Conservation (phyloP, 345 rosid species). For the Eutrema japonicum region DNA sequence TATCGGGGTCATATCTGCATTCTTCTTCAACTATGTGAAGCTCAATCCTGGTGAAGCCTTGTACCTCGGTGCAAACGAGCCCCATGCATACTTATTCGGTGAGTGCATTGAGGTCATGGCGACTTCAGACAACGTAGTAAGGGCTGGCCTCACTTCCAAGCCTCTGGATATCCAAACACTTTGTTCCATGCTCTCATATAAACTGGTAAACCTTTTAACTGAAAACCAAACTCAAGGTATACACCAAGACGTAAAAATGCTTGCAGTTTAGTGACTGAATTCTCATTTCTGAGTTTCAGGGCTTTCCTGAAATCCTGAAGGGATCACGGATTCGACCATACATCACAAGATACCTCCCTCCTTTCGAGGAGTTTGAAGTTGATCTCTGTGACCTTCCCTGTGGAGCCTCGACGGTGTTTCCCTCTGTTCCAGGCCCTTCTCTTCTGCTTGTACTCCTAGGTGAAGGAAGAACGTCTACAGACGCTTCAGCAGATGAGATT, state of each 20-base stretch:
- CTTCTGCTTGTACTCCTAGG: slow-evolving; percentile 66
- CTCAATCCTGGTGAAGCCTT: slow-evolving; percentile 96
- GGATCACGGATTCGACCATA: slow-evolving; percentile 70
- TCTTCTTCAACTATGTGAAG: slow-evolving; percentile 86
- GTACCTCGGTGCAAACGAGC: slow-evolving; percentile 93
- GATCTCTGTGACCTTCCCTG: slow-evolving; percentile 73
- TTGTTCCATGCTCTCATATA: slow-evolving; percentile 96
- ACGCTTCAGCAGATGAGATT: slow-evolving; percentile 48
- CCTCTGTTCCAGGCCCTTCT: slow-evolving; percentile 81
- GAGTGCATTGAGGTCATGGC: slow-evolving; percentile 99
- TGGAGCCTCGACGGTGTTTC: slow-evolving; percentile 68
- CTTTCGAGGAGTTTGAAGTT: slow-evolving; percentile 92
- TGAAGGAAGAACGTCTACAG: slow-evolving; percentile 59
- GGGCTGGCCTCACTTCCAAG: slow-evolving; percentile 99
- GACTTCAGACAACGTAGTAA: slow-evolving; percentile 95
- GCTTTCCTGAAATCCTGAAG: slow-evolving; percentile 80
- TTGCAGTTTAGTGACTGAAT: slow-evolving; percentile 18
- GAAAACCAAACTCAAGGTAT: neutral
- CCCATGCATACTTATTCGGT: slow-evolving; percentile 88
- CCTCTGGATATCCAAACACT: slow-evolving; percentile 80
- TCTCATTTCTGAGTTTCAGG: slow-evolving; percentile 56
- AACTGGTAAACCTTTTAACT: slow-evolving; percentile 57
- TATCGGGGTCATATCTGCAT: slow-evolving; percentile 85
- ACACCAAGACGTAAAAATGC: neutral
- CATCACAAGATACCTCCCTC: slow-evolving; percentile 82